Base-by-base conservation (phyloP, 345 rosid genomes). In the Eutrema yunnanense region DNA sequence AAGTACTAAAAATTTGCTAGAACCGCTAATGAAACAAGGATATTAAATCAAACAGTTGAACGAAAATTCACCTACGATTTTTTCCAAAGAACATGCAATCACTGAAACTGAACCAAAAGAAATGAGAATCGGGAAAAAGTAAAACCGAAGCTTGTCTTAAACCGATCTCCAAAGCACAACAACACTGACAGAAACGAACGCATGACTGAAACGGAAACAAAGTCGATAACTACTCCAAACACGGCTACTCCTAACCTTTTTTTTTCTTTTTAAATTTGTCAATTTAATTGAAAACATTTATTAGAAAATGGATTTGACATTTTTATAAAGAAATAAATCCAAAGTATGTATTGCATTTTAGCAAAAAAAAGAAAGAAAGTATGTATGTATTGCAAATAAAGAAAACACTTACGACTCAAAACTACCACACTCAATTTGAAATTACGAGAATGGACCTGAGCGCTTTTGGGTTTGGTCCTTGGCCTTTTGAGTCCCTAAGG, bases 401-500 rank as follows among this genome's bases (percentile, higher is more conserved):
- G 38, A 44, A 46, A 57, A 43, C 26, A 4, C 41, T 6, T 30
- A 38, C 60, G 79, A 68, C 70, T 29, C 74, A 62, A 75, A 75
- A 62, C 70, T 62, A 68, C 73, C 51, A 62, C 44, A 47, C 34
- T 65, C 48, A 44, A 52, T 4, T 1, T 4, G 26, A 61, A 67
- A 63, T 36, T 51, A 73, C 69, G 47, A 53, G 52, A 69, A 68
- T 38, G 63, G 68, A 69, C 57, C 53, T 48, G 49, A 13, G 30
- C 61, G 62, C 42, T n/a, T 13, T 64, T n/a, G 33, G 42, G 62
- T 49, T 22, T 64, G 67, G 74, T 65, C 63, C 51, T 71, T 83
- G 84, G 69, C 84, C 79, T 58, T 81, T 82, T 62, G 81, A 75
- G 80, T 22, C 75, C 69, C 53, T 13, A 83, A 80, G 72, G 79